These are phyloP conservation scores for Hanseniaspora valbyensis DNA, from an alignment of 805 yeast genomes.

Conservation along the genomic window DNA sequence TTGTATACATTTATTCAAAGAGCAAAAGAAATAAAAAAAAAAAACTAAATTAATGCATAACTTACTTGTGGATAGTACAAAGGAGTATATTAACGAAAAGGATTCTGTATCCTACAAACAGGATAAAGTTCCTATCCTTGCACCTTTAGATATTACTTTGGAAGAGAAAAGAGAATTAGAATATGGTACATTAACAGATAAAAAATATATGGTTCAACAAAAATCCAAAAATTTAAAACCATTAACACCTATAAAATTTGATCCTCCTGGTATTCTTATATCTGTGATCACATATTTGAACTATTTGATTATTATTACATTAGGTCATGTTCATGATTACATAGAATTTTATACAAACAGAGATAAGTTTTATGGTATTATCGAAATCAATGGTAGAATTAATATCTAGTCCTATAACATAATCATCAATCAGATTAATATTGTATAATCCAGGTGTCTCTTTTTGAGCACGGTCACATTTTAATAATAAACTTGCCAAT, in stretches of 20 bases:
- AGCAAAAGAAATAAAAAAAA: background rate
- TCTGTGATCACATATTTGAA: conserved; percentile 74
- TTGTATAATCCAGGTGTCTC: background rate
- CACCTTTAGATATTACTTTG: conserved; percentile 28
- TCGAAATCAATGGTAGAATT: too few relatives aligned
- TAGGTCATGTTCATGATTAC: conserved; percentile 87
- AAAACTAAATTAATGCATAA: conserved; percentile 16
- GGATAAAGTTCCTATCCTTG: conserved; percentile 29
- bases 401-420: conserved; percentile 85
- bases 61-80: conserved; percentile 11
- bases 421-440: conserved; percentile 67
- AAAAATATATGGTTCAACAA: conserved; percentile 54
- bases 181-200: conserved; percentile 57
- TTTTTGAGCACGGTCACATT: conserved; percentile 41
- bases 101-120: conserved; percentile 17
- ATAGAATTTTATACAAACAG: conserved; percentile 67
- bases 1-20: too few relatives aligned
- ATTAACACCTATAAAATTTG: conserved; percentile 49
- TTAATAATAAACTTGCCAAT: conserved; percentile 61
- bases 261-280: conserved; percentile 78
- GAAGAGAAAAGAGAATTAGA: conserved; percentile 47
- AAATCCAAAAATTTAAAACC: conserved; percentile 46
- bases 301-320: conserved; percentile 69
- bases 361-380: too few relatives aligned
- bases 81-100: background rate